phyloP scores from a whole-genome alignment of 768 basidiomycete species.

The Boletus barrowsii region DNA sequence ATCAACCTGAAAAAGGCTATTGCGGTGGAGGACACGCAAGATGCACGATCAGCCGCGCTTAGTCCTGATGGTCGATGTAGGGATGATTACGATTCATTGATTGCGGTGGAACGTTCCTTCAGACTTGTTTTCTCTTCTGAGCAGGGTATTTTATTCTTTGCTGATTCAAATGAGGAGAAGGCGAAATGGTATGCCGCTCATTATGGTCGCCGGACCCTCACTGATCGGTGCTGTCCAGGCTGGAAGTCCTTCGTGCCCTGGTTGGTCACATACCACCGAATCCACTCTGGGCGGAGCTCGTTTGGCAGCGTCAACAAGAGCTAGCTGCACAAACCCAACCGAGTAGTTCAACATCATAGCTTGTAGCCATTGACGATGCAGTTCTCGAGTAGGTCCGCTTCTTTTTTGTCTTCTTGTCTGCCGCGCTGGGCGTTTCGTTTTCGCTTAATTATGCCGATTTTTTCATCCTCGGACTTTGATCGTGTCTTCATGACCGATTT shows the following conservation, averaged over 20 bases:
- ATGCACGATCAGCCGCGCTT: conserved; percentile 43
- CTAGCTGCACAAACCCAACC: conserved; percentile 17
- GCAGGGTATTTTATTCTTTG: conserved; percentile 85
- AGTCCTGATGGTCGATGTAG: conserved; percentile 44
- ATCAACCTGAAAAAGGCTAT: conserved; percentile 87
- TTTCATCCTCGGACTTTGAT: conserved; percentile 1
- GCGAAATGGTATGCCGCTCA: conserved; percentile 62
- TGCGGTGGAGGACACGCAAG: conserved; percentile 73
- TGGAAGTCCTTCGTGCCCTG: conserved; percentile 78
- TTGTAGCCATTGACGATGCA: not conserved
- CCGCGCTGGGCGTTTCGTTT: conserved; percentile 7
- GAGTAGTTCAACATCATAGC: not conserved
- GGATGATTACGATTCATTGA: conserved; percentile 62
- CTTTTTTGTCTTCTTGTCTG: conserved; percentile 9
- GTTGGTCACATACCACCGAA: conserved; percentile 90
- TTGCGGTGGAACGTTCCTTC: conserved; percentile 81
- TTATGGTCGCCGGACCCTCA: not conserved
- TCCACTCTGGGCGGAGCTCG: conserved; percentile 88
- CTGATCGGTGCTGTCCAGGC: conserved; percentile 46
- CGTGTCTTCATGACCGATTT: not conserved
- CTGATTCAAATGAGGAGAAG: conserved; percentile 89
- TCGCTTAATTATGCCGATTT: not conserved
- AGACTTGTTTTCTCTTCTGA: conserved; percentile 72
- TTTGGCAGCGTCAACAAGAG: conserved; percentile 78
- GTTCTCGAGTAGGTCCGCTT: not conserved